Conservation (phyloP, 2,329 filamentous ascomycete genomes). For the Colletotrichum endophyticum region DNA sequence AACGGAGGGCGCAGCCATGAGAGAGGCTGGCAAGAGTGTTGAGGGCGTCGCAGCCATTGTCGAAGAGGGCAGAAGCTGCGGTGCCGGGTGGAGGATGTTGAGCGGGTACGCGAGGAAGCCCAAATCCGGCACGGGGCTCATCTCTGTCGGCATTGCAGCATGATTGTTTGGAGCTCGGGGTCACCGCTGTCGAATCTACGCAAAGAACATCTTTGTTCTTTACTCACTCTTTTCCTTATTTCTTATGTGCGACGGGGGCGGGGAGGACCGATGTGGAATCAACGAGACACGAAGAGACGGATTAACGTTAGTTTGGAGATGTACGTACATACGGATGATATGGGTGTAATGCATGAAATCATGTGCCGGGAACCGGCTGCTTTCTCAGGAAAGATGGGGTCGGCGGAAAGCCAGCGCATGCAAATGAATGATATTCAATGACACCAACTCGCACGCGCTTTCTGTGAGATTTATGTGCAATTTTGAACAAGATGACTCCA, state of each 20-base stretch:
- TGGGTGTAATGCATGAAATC: not conserved
- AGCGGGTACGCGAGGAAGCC: conserved; percentile 71
- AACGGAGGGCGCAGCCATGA: conserved; percentile 53
- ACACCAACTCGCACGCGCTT: not conserved
- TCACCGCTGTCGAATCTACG: not conserved
- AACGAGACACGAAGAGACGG: not conserved
- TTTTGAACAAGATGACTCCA: not conserved
- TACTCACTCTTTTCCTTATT: not conserved
- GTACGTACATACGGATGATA: not conserved
- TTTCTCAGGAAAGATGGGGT: not conserved
- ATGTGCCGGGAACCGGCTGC: not conserved
- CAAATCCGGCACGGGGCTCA: conserved; percentile 37
- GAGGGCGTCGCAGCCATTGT: conserved; percentile 65
- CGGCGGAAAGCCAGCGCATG: not conserved
- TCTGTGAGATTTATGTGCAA: not conserved
- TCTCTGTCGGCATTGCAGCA: conserved; percentile 26
- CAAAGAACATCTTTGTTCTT: not conserved
- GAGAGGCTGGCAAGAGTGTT: conserved; percentile 63
- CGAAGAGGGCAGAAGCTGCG: conserved; percentile 66
- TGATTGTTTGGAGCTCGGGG: not conserved
- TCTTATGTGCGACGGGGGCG: not conserved
- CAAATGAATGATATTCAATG: not conserved
- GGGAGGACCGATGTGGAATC: not conserved
- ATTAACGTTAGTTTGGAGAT: not conserved
- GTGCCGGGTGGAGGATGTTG: conserved; percentile 65